Percentiles rank a stretch among this genome's conserved stretches.
These are phyloP conservation scores for Trichoderma lentiforme DNA, from an alignment of 2,329 filamentous ascomycete genomes.

Conservation along the genomic window DNA sequence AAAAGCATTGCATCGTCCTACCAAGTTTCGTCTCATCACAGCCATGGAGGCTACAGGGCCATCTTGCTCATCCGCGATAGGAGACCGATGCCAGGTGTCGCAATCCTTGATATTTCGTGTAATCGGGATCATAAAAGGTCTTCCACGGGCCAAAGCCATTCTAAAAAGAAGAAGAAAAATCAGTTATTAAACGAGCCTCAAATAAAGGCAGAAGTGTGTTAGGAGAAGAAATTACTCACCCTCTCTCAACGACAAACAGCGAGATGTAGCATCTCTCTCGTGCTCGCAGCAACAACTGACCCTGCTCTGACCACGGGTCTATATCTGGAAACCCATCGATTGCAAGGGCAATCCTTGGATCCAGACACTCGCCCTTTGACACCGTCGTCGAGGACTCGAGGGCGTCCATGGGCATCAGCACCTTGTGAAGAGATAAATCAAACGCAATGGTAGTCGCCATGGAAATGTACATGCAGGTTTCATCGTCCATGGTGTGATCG, in stretches of 20 bases:
- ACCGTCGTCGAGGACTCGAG: constrained; percentile 46
- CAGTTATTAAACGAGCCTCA: not conserved
- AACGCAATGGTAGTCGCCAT: constrained; percentile 67
- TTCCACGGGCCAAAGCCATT: constrained; percentile 66
- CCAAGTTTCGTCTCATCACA: constrained; percentile 64
- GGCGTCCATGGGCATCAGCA: constrained; percentile 54
- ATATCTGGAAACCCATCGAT: constrained; percentile 67
- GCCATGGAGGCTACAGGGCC: constrained; percentile 70
- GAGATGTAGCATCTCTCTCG: constrained; percentile 69
- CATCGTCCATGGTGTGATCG: constrained; percentile 66
- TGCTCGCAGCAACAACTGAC: constrained; percentile 58
- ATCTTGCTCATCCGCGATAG: constrained; percentile 63
- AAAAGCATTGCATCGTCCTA: constrained; percentile 30
- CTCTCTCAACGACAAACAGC: constrained; percentile 68
- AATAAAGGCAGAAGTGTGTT: not conserved
- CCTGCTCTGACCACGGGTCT: constrained; percentile 58
- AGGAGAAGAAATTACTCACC: constrained; percentile 37
- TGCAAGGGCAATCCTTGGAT: constrained; percentile 59
- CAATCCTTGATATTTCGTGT: constrained; percentile 64
- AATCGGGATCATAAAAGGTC: constrained; percentile 65
- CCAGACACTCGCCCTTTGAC: constrained; percentile 66
- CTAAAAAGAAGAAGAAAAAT: constrained; percentile 25
- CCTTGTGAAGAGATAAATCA: constrained; percentile 68
- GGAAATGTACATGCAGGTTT: constrained; percentile 68
- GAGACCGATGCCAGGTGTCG: constrained; percentile 65